These are phyloP conservation scores for Mrakia gelida DNA, from an alignment of 768 basidiomycete species.

Conservation along the genomic window DNA sequence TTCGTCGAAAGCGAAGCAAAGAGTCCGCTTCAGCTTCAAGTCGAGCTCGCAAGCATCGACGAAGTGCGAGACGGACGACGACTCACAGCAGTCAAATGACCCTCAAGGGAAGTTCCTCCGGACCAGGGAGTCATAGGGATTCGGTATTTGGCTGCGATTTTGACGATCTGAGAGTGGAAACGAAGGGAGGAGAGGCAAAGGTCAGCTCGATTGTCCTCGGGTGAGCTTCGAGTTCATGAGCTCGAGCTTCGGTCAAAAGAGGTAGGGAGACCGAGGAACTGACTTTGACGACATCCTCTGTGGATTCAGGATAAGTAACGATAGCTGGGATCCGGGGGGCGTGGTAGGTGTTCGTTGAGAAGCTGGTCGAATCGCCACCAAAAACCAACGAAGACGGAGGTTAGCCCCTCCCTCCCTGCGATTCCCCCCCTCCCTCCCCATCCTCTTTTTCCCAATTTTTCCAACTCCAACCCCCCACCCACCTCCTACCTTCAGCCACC, in stretches of 20 bases:
- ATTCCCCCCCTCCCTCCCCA: neutral
- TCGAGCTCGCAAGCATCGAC: neutral
- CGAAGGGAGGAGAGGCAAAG: no score
- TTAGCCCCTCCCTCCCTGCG: no score
- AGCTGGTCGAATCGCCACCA: no score
- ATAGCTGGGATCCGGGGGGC: slow-evolving; percentile 53
- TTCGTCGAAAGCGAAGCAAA: slow-evolving; percentile 31
- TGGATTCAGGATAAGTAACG: slow-evolving; percentile 61
- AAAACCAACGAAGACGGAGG: no score
- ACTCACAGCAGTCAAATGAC: slow-evolving; percentile 69
- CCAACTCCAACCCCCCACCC: no score
- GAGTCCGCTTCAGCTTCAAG: neutral
- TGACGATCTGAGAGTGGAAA: slow-evolving; percentile 57
- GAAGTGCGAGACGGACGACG: slow-evolving; percentile 30
- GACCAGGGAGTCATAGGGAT: slow-evolving; percentile 71
- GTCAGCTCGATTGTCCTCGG: no score
- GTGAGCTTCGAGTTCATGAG: no score
- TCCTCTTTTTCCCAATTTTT: neutral
- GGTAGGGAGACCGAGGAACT: no score
- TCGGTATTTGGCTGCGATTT: slow-evolving; percentile 65
- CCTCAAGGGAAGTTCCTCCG: slow-evolving; percentile 82
- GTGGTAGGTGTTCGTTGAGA: slow-evolving; percentile 54
- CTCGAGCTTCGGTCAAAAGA: no score
- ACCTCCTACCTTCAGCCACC: neutral
- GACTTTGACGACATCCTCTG: slow-evolving; percentile 56